These are phyloP conservation scores for Colletotrichum sp. DNA, from an alignment of 2,329 filamentous ascomycete genomes.

Conservation along the genomic window DNA sequence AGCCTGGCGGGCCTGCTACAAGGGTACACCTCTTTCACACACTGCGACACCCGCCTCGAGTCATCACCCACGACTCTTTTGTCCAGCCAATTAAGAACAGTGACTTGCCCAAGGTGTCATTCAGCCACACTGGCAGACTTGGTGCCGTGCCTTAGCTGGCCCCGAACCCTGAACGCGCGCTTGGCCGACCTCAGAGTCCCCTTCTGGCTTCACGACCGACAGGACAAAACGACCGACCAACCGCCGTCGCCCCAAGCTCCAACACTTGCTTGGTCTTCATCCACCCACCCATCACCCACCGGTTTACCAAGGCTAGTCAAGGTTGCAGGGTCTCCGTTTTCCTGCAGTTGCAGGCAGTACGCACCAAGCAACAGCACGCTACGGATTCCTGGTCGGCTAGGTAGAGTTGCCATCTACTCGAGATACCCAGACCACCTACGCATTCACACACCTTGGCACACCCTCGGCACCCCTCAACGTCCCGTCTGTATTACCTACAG, in stretches of 20 bases:
- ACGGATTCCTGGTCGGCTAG: neutral
- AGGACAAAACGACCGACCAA: slow-evolving; percentile 6
- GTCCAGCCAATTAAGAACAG: neutral
- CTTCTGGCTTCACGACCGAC: slow-evolving; percentile 18
- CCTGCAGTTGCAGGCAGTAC: neutral
- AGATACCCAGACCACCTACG: neutral
- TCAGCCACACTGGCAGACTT: neutral
- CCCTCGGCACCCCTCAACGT: neutral
- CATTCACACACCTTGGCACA: neutral
- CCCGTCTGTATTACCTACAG: neutral
- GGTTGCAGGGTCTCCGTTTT: slow-evolving; percentile 10
- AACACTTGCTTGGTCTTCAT: neutral
- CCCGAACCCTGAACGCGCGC: slow-evolving; percentile 1
- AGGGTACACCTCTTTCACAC: neutral
- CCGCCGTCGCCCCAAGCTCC: slow-evolving; percentile 6
- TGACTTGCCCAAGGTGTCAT: neutral
- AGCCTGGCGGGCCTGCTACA: neutral
- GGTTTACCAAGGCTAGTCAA: neutral
- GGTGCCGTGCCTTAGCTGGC: neutral
- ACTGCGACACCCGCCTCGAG: neutral
- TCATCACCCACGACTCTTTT: slow-evolving; percentile 4
- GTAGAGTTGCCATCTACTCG: neutral
- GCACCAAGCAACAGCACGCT: neutral
- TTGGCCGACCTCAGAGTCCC: neutral
- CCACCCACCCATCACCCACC: neutral